Base-by-base conservation (phyloP, 106 monocot species). In the Gastrodia elata region DNA sequence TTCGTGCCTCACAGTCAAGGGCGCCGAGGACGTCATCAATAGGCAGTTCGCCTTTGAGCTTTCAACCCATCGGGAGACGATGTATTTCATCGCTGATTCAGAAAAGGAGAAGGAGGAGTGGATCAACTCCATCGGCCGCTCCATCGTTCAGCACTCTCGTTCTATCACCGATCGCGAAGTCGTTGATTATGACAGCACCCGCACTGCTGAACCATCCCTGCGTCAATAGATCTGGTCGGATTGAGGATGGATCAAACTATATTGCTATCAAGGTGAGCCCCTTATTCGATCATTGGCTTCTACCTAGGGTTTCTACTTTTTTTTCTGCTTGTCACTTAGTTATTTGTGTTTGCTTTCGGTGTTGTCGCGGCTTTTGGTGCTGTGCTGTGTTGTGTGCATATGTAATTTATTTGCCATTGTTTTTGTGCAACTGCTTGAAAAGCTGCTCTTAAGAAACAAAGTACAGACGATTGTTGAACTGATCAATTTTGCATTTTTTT, bases 21-120 rank as follows among this genome's bases (percentile, higher is more conserved):
- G 87, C 49, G 87, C 87, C 64, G 87, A 87, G 74, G 87, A 87
- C 68, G 78, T 83, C 72, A 77, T 87, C 73, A 87, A 87, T 65
- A 80, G 83, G 13, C 78, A 69, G 34, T 87, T 81, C 49, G 87
- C 87, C 40, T 83, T 87, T 77, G 87, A 87, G 80, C 77, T 87
- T 68, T 87, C 81, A 41, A 83, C 80, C 70, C 35, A 73, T 33
- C 16, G 39, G 39, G 87, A 87, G 5, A 87, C 83, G 78, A 87
- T 87, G 87, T 87, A 83, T 76, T 87, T 87, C 81, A 87, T 87
- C 75, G 87, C 83, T 35, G 87, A 87, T 56, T 81, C 87, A n/a
- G 87, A 87, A 69, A 87, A 87, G 75, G 87, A 87, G 80, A 87
- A 87, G 81, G 87, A 87, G 75, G 87, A 87, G 46, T 87, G 87